Conservation (phyloP, 225 moss, liverwort and hornwort species). For the Sphagnum contortum region DNA sequence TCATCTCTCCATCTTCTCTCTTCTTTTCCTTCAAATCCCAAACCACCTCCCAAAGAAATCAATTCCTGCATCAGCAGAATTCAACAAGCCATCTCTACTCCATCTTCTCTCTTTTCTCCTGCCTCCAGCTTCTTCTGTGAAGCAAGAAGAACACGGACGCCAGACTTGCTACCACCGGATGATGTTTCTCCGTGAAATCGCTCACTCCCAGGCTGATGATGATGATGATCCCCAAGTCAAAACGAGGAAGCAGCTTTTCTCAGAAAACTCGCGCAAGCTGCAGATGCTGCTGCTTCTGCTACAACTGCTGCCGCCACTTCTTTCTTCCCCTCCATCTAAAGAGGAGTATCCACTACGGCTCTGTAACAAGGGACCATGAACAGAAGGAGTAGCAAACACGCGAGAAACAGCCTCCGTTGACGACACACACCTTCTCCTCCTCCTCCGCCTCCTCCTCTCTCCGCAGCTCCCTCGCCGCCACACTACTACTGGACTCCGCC, state of each 20-base stretch:
- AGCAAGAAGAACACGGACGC: too few relatives aligned
- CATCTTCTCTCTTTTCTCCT: not conserved
- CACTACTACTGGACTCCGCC: too few relatives aligned
- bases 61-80: not conserved
- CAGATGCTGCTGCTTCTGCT: too few relatives aligned
- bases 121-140: conserved; percentile 1
- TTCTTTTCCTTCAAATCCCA: too few relatives aligned
- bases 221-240: too few relatives aligned
- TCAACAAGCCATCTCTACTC: not conserved
- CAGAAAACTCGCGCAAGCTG: conserved; percentile 5
- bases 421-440: conserved; percentile 12
- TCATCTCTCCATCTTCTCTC: too few relatives aligned
- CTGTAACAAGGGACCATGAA: conserved; percentile 6
- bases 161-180: too few relatives aligned
- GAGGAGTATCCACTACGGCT: conserved; percentile 5
- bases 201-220: too few relatives aligned
- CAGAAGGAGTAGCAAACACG: conserved; percentile 11
- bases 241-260: conserved; percentile 11
- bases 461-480: too few relatives aligned
- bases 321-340: conserved; percentile 6
- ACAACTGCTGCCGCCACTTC: conserved; percentile 1
- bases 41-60: not conserved
- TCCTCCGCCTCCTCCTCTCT: conserved; percentile 1
- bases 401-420: conserved; percentile 12
- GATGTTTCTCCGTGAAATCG: too few relatives aligned